Conservation (phyloP, 352 stramenopile species). For the Pythium guiyangense region DNA sequence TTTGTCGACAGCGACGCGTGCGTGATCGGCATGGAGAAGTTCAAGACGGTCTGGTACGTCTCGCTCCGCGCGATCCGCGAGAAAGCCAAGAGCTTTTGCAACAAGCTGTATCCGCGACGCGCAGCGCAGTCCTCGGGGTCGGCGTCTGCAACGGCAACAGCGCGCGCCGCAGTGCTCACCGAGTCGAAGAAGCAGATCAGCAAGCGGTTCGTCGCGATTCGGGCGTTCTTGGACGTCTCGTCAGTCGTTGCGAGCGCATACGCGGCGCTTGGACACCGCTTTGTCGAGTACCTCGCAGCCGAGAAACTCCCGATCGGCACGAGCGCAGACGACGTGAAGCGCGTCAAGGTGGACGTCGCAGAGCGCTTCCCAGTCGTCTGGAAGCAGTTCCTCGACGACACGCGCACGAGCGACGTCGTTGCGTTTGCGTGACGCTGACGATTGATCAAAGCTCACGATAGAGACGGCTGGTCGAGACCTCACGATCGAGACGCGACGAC, state of each 20-base stretch:
- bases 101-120: constrained; percentile 25
- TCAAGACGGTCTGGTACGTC: constrained; percentile 84
- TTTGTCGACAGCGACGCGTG: constrained; percentile 50
- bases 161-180: constrained; percentile 13
- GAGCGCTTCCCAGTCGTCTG: constrained; percentile 73
- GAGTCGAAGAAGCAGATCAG: constrained; percentile 26
- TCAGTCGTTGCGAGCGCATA: constrained; percentile 34
- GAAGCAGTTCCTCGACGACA: constrained; percentile 56
- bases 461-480: too few relatives aligned
- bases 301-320: constrained; percentile 27
- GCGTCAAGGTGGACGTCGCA: constrained; percentile 40
- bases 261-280: constrained; percentile 42
- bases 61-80: constrained; percentile 84
- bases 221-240: constrained; percentile 46
- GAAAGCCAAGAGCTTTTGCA: constrained; percentile 68
- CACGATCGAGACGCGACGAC: too few relatives aligned
- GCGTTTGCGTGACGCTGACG: too few relatives aligned
- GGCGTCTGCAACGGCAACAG: background rate
- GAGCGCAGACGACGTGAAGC: constrained; percentile 17
- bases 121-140: constrained; percentile 4
- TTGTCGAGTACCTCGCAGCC: constrained; percentile 53
- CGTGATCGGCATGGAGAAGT: constrained; percentile 84
- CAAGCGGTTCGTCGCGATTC: constrained; percentile 56
- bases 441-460: too few relatives aligned
- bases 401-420: constrained; percentile 36